Percentiles rank a stretch among this genome's conserved stretches.
These are phyloP conservation scores for Paracorniculantispora psalliotae DNA, from an alignment of 2,329 filamentous ascomycete genomes.

Conservation along the genomic window DNA sequence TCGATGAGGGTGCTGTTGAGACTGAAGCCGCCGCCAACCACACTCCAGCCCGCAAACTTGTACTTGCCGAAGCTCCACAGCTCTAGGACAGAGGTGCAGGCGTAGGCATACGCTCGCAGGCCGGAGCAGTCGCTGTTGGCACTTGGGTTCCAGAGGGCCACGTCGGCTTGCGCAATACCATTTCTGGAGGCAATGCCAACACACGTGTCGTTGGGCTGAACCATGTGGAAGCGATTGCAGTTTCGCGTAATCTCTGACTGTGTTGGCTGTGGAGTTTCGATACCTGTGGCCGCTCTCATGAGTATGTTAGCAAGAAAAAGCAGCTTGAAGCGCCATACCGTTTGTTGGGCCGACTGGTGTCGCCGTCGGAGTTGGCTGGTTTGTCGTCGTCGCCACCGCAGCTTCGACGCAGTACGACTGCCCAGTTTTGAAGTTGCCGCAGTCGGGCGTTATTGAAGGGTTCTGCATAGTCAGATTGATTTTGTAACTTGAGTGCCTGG, in stretches of 20 bases:
- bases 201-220: slow-evolving; percentile 20
- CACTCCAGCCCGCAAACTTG: background rate
- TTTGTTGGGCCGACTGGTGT: background rate
- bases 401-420: slow-evolving; percentile 11
- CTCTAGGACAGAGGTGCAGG: slow-evolving; percentile 12
- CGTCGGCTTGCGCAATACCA: slow-evolving; percentile 19
- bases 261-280: slow-evolving; percentile 11
- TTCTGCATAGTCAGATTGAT: background rate
- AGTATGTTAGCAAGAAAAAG: background rate
- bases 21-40: background rate
- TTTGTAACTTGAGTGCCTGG: background rate
- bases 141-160: slow-evolving; percentile 28
- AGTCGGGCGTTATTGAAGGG: slow-evolving; percentile 10
- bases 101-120: slow-evolving; percentile 17
- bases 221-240: slow-evolving; percentile 17
- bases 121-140: slow-evolving; percentile 22
- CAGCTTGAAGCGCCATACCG: background rate
- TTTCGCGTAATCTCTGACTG: slow-evolving; percentile 10
- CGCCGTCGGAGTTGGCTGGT: background rate
- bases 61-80: background rate
- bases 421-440: background rate
- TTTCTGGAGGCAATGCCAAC: slow-evolving; percentile 16
- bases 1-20: background rate
- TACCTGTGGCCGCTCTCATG: background rate
- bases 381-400: background rate